Evolutionary conservation across 805 yeast genomes (phyloP).

Genomic region (Kazachstania bromeliacearum): DNA sequence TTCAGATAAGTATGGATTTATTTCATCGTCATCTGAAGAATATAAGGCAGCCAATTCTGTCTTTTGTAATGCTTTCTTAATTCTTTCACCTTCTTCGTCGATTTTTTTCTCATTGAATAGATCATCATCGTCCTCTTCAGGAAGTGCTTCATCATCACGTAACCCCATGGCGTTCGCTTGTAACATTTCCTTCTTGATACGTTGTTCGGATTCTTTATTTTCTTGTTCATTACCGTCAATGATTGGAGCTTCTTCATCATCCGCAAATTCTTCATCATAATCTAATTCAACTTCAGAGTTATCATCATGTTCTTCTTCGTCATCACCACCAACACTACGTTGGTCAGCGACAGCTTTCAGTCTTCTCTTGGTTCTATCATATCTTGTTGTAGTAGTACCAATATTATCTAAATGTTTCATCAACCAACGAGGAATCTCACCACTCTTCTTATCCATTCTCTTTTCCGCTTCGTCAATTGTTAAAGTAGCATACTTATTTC

Average conservation of each 20-base stretch:
- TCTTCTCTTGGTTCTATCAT: slow-evolving; percentile 39
- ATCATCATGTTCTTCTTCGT: slow-evolving; percentile 40
- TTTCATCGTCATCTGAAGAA: slow-evolving; percentile 82
- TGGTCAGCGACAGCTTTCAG: slow-evolving; percentile 41
- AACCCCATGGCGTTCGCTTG: slow-evolving; percentile 64
- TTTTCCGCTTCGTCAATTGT: slow-evolving; percentile 95
- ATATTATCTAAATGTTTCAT: slow-evolving; percentile 79
- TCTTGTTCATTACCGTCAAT: slow-evolving; percentile 95
- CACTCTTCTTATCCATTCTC: slow-evolving; percentile 69
- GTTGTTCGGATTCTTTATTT: slow-evolving; percentile 76
- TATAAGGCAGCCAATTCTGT: slow-evolving; percentile 68
- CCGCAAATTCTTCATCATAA: slow-evolving; percentile 94
- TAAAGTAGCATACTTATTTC: slow-evolving; percentile 87
- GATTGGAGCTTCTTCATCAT: slow-evolving; percentile 97
- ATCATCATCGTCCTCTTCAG: slow-evolving; percentile 63
- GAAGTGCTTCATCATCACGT: slow-evolving; percentile 50
- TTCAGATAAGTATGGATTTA: slow-evolving; percentile 71
- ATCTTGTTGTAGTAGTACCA: slow-evolving; percentile 42
- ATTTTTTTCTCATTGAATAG: slow-evolving; percentile 66
- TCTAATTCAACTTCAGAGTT: slow-evolving; percentile 89
- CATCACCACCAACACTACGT: slow-evolving; percentile 31
- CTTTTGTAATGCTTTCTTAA: slow-evolving; percentile 73
- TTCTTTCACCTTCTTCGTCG: slow-evolving; percentile 83
- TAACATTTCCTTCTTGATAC: slow-evolving; percentile 76
- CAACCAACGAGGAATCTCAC: slow-evolving; percentile 81